These are phyloP conservation scores for Nothophoma quercina DNA, from an alignment of 2,329 filamentous ascomycete genomes.

Conservation along the genomic window DNA sequence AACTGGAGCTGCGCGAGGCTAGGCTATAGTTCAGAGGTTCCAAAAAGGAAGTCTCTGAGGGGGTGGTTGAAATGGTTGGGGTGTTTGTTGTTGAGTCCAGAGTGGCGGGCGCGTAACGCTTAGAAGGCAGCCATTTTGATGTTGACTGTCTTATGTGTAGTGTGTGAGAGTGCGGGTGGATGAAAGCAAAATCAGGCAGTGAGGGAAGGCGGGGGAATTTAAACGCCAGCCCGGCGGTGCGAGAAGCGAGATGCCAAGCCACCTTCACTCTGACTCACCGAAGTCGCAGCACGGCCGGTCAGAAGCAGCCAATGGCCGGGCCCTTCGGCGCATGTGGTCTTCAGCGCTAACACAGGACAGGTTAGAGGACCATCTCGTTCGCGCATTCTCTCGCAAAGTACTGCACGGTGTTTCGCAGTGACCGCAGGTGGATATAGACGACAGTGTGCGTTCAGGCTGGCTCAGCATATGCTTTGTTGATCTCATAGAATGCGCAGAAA, in stretches of 20 bases:
- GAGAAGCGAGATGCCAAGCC: constrained; percentile 31
- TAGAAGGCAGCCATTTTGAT: constrained; percentile 51
- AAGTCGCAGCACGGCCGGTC: constrained; percentile 17
- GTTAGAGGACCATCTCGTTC: constrained; percentile 18
- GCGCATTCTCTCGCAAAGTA: constrained; percentile 17
- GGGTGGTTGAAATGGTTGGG: constrained; percentile 35
- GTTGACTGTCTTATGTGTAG: constrained; percentile 42
- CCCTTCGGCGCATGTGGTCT: background rate
- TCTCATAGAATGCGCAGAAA: constrained; percentile 1
- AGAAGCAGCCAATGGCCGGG: constrained; percentile 9
- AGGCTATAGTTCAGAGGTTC: constrained; percentile 70
- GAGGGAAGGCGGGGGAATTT: constrained; percentile 37
- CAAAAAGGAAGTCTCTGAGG: constrained; percentile 51
- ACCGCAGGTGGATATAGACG: background rate
- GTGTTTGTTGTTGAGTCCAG: constrained; percentile 39
- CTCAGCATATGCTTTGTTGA: constrained; percentile 1
- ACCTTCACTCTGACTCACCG: constrained; percentile 24
- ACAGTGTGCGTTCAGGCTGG: background rate
- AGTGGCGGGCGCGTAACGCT: constrained; percentile 40
- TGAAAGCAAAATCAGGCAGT: constrained; percentile 43
- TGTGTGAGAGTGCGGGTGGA: constrained; percentile 31
- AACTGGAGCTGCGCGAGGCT: constrained; percentile 67
- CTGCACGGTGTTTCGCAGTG: constrained; percentile 12
- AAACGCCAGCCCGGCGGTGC: constrained; percentile 21
- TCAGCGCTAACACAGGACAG: constrained; percentile 12